Conservation (phyloP, 2,329 filamentous ascomycete species). For the Emmonsiellopsis sp. region DNA sequence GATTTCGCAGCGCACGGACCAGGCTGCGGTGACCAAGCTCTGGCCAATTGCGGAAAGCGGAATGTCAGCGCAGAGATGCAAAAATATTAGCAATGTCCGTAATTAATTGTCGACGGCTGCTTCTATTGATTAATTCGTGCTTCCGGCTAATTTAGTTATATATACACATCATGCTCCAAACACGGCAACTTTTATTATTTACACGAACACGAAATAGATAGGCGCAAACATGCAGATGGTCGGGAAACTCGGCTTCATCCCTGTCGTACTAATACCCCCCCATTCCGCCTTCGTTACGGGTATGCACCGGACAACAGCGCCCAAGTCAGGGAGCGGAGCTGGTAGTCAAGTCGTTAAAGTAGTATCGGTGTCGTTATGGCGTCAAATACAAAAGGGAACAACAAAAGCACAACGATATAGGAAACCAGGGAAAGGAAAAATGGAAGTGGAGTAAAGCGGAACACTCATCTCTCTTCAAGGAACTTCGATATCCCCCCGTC, state of each 20-base stretch:
- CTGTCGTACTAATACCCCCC: too few species aligned
- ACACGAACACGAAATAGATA: background rate
- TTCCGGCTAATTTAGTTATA: background rate
- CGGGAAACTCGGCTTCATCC: too few species aligned
- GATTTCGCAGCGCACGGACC: too few species aligned
- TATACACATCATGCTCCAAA: background rate
- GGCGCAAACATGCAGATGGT: background rate
- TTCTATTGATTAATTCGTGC: background rate
- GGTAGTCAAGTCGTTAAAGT: too few species aligned
- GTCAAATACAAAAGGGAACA: background rate
- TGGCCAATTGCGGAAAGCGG: too few species aligned
- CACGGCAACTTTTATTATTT: background rate
- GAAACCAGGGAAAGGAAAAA: background rate
- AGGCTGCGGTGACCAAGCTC: too few species aligned
- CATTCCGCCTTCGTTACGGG: too few species aligned
- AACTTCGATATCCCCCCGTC: conserved; percentile 44
- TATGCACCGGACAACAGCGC: too few species aligned
- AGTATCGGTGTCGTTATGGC: too few species aligned
- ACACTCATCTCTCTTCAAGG: conserved; percentile 19
- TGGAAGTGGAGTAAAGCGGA: background rate
- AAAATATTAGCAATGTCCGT: background rate
- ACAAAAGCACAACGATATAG: background rate
- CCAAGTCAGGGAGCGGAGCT: too few species aligned
- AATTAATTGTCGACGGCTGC: too few species aligned
- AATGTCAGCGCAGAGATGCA: background rate